These are phyloP conservation scores for Heritiera fomes DNA, from an alignment of 345 rosid genomes.

Conservation along the genomic window DNA sequence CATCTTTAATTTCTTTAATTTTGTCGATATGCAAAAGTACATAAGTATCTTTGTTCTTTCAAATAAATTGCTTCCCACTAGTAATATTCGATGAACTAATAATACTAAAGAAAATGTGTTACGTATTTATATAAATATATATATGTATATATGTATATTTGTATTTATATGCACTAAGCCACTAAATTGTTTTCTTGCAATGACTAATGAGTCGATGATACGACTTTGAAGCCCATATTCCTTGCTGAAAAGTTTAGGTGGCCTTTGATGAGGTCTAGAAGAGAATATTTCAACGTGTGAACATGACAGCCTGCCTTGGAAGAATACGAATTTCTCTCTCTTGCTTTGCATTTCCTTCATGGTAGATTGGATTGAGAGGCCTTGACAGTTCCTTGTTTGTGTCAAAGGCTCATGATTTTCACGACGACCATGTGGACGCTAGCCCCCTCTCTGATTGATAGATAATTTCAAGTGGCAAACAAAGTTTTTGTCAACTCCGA, in stretches of 20 bases:
- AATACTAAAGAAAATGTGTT: too few species aligned
- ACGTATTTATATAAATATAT: not conserved
- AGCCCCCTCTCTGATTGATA: slow-evolving; percentile 5
- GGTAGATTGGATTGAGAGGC: not conserved
- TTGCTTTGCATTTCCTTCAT: not conserved
- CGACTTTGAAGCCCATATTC: not conserved
- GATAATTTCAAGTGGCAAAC: slow-evolving; percentile 33
- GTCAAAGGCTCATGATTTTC: slow-evolving; percentile 35
- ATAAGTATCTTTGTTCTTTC: not conserved
- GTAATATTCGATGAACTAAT: not conserved
- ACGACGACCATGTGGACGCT: slow-evolving; percentile 25
- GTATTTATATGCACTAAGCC: not conserved
- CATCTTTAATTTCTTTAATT: not conserved
- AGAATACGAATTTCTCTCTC: not conserved
- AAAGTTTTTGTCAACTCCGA: slow-evolving; percentile 31
- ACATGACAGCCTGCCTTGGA: slow-evolving; percentile 25
- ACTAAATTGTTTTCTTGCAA: not conserved
- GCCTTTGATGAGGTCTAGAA: slow-evolving; percentile 1
- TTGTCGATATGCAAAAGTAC: not conserved
- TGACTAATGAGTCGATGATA: not conserved
- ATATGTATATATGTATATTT: too few species aligned
- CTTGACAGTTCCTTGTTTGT: slow-evolving; percentile 14
- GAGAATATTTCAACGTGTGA: slow-evolving; percentile 28
- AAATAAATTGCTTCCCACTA: not conserved
- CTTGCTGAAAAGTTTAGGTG: not conserved